Evolutionary conservation across 805 yeast species (phyloP), one percentile per base, ranked within the genome.

Genomic region (Metschnikowia reukaufii): DNA sequence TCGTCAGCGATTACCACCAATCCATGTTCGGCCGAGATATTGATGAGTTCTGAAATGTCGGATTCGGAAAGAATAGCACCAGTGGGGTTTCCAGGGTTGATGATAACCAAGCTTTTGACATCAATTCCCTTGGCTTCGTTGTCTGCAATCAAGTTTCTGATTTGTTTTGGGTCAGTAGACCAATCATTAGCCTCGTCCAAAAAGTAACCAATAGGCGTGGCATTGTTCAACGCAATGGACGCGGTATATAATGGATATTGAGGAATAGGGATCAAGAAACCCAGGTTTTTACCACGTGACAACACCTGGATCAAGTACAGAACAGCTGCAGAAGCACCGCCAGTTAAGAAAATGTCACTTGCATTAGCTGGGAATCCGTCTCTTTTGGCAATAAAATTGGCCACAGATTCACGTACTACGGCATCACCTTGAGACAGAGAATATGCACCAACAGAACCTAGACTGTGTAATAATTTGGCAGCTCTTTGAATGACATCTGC

Each of bases 81-180:
- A 0, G 99, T 94, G 53, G 99, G 99, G 68, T 94, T 94, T 48
- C 99, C 98, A 1, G 99, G 99, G 71, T 94, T 94, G 61, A 94
- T 94, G 13, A 94, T 88, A 2, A 92, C 98, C 45, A 95, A 70
- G 49, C 92, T 84, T 58, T 88, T 81, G 52, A 94, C 84, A 10
- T 68, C 73, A 23, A 87, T 67, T 2, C 86, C 88, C 30, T 78
- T 67, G 2, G 64, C 64, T 15, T 57, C 51, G 17, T 87, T 74
- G 18, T 76, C 72, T 25, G 65, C 57, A 41, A 86, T 79, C 40
- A 81, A 73, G 0, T 66, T 50, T 52, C 81, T 80, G 58, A 89
- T 81, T 60, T 82, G 84, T 9, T 67, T 62, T 3, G 94, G 77
- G 58, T 87, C 82, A 6, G 95, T 82, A 29, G 92, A 81, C 99